Conservation (phyloP, 2,329 filamentous ascomycete species). For the Pseudogymnoascus sp. region DNA sequence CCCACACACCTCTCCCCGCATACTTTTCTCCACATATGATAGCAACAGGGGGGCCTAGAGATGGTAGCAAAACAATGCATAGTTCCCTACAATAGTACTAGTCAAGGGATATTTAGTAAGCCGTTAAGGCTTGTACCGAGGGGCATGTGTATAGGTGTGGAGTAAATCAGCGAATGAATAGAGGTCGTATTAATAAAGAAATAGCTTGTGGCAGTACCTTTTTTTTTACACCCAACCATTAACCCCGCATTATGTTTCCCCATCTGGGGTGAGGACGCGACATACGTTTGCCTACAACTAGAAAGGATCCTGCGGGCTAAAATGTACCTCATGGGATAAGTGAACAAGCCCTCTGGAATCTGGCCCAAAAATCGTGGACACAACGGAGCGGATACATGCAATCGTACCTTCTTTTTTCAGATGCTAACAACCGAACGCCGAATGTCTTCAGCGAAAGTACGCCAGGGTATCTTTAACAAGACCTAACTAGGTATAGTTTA, state of each 20-base stretch:
- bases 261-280: neutral
- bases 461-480: neutral
- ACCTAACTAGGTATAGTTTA: neutral
- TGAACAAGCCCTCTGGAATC: neutral
- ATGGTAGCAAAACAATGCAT: neutral
- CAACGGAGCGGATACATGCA: neutral
- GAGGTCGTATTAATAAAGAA: neutral
- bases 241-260: neutral
- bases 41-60: neutral
- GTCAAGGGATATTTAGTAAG: neutral
- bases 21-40: neutral
- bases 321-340: neutral
- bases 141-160: neutral
- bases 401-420: neutral
- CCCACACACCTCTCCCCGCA: neutral
- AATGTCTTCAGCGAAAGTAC: neutral
- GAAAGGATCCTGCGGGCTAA: neutral
- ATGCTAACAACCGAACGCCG: neutral
- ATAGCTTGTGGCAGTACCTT: neutral
- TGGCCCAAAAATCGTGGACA: neutral
- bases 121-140: neutral
- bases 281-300: neutral
- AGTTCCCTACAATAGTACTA: neutral
- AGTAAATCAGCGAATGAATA: neutral
- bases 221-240: neutral